Percentiles rank a stretch among this genome's conserved stretches.
phyloP scores from a whole-genome alignment of 2,329 filamentous ascomycete genomes.

The Aspergillus puulaauensis region DNA sequence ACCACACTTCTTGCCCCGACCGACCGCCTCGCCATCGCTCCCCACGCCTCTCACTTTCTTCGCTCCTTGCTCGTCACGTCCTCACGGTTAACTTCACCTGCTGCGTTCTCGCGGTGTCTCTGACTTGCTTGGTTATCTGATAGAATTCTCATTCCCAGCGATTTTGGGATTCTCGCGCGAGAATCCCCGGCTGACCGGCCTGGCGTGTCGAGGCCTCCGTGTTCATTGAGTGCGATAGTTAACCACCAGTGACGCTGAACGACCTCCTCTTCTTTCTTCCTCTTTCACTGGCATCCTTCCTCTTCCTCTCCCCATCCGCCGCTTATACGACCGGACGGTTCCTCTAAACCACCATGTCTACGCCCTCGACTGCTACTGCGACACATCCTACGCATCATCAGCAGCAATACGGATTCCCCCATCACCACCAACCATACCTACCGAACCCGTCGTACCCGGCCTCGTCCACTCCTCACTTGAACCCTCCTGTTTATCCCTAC shows the following conservation, averaged over 20 bases:
- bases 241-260: slow-evolving; percentile 18
- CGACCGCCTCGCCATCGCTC: slow-evolving; percentile 27
- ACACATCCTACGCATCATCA: slow-evolving; percentile 65
- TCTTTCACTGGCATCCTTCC: slow-evolving; percentile 7
- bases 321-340: slow-evolving; percentile 30
- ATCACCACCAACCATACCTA: slow-evolving; percentile 57
- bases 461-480: slow-evolving; percentile 43
- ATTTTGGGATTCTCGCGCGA: slow-evolving; percentile 18
- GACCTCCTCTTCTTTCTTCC: slow-evolving; percentile 6
- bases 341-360: slow-evolving; percentile 64
- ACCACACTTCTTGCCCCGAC: slow-evolving; percentile 18
- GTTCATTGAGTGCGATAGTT: slow-evolving; percentile 14
- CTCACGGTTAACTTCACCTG: background rate
- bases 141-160: background rate
- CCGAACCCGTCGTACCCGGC: slow-evolving; percentile 54
- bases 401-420: slow-evolving; percentile 62
- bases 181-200: slow-evolving; percentile 17
- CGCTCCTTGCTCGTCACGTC: slow-evolving; percentile 9
- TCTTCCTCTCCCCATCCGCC: slow-evolving; percentile 18
- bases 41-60: slow-evolving; percentile 21
- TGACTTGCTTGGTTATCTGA: background rate
- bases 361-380: slow-evolving; percentile 73
- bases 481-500: slow-evolving; percentile 45
- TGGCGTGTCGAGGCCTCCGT: slow-evolving; percentile 17
- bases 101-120: background rate